Percentiles rank a stretch among this genome's conserved stretches.
Conservation (phyloP, 1,284 basidiomycete species). For the Sanghuangporus baumii region DNA sequence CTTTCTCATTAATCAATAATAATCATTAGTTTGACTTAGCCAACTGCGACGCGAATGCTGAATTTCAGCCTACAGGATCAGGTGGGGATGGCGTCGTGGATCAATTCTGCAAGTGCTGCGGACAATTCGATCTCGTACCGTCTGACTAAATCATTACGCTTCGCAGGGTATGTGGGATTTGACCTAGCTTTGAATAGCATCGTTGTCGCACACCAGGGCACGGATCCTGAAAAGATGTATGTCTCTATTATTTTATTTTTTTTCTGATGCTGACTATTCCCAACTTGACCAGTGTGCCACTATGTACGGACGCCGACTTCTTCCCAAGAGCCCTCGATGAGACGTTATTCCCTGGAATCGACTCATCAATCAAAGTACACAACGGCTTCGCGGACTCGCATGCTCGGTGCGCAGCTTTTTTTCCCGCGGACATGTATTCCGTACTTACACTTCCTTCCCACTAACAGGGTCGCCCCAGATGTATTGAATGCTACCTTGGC, state of each 20-base stretch:
- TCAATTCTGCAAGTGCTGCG: constrained; percentile 23
- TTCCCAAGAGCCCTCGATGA: constrained; percentile 24
- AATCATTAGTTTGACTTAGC: constrained; percentile 18
- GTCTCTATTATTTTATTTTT: neutral
- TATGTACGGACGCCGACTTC: constrained; percentile 30
- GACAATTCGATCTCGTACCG: neutral
- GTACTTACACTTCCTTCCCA: constrained; percentile 4
- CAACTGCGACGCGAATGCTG: constrained; percentile 26
- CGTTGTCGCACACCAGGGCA: constrained; percentile 27
- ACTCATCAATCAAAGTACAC: constrained; percentile 20
- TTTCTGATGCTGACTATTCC: neutral
- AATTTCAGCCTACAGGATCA: constrained; percentile 19
- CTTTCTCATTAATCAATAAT: neutral
- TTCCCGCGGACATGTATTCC: constrained; percentile 6
- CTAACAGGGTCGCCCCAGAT: constrained; percentile 29
- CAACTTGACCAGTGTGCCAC: constrained; percentile 20
- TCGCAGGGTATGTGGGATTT: constrained; percentile 27
- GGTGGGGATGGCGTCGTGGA: constrained; percentile 22
- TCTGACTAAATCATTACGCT: neutral
- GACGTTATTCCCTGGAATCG: constrained; percentile 22
- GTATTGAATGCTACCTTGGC: constrained; percentile 33
- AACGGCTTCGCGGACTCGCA: constrained; percentile 22
- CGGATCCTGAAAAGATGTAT: constrained; percentile 18
- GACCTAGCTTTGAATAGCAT: constrained; percentile 22
- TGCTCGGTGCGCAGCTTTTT: constrained; percentile 13